Base-by-base conservation (phyloP, 768 basidiomycete species). In the Gyrodon lividus region DNA sequence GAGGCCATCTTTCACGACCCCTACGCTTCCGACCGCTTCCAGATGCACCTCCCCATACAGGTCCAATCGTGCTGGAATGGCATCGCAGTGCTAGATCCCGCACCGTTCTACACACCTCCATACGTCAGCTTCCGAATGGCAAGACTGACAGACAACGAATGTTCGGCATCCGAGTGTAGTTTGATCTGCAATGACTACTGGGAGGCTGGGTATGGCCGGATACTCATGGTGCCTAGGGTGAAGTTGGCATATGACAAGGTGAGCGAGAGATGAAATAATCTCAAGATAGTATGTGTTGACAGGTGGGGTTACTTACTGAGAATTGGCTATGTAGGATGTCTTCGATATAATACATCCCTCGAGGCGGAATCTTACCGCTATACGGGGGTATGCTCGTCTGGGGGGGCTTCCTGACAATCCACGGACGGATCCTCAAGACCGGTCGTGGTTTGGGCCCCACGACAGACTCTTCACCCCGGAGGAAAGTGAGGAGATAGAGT, bases 41-140 rank as follows among this genome's bases (percentile, higher is more conserved):
- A 92, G 67, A 75, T 80, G 37, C 96, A 99, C 68, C 78, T 99
- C 1, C 96, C 97, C 0, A 74, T 98, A 19, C 97, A 99, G 66
- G 92, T 98, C 22, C 96, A 98, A 73, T 87, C 89, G 4, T 99
- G 96, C 72, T 98, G 97, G 97, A 99, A 98, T 67, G 97, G 97
- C 16, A 87, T 98, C 59, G 95, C 96, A 30, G 75, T 99, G 7
- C 79, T 98, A 48, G 97, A 98, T 65, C 94, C 97, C 0, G 94
- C 88, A 9, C 97, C 97, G 6, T 89, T 99, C 73, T 99, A 99
- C 72, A 75, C 78, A 2, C 89, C 90, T 0, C 91, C 93, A 8
- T 92, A 92, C 58, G 88, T 98, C 51, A 80, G 83, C 49, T 99
- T 99, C 82, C 80, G 97, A 24, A 99, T 99, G 97, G 97, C 97